These are phyloP conservation scores for Yarrowia porcina DNA, from an alignment of 805 yeast genomes.

Conservation along the genomic window DNA sequence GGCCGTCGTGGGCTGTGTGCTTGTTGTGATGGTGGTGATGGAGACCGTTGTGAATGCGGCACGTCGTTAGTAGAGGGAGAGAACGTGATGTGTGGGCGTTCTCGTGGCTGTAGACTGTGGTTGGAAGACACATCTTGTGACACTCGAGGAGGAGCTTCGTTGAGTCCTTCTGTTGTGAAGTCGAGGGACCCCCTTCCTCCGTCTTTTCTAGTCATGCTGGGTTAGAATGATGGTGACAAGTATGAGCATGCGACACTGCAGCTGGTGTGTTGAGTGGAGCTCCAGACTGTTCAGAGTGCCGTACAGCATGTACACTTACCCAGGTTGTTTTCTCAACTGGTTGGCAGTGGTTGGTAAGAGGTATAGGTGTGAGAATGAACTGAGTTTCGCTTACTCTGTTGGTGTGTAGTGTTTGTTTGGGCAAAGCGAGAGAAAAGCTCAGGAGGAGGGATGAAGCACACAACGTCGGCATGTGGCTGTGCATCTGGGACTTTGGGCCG, in stretches of 20 bases:
- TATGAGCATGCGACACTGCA: neutral
- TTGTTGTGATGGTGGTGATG: neutral
- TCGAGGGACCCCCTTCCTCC: slow-evolving; percentile 24
- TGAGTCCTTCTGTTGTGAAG: slow-evolving; percentile 17
- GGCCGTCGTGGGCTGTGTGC: slow-evolving; percentile 11
- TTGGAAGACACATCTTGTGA: neutral
- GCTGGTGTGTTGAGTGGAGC: too few relatives aligned
- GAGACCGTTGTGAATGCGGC: slow-evolving; percentile 6
- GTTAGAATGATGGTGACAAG: too few relatives aligned
- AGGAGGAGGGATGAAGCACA: neutral
- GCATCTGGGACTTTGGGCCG: neutral
- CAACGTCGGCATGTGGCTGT: neutral
- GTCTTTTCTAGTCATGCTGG: slow-evolving; percentile 24
- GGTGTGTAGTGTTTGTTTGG: slow-evolving; percentile 10
- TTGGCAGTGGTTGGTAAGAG: neutral
- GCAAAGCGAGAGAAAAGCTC: slow-evolving; percentile 7
- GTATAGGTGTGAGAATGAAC: neutral
- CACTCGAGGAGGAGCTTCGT: slow-evolving; percentile 11
- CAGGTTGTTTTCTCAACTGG: neutral
- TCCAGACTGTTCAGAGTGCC: too few relatives aligned
- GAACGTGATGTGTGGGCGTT: slow-evolving; percentile 12
- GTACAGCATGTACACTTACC: too few relatives aligned
- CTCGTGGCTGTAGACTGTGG: neutral
- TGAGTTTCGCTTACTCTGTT: slow-evolving; percentile 21
- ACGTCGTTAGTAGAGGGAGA: slow-evolving; percentile 24